phyloP scores from a whole-genome alignment of 2,329 filamentous ascomycete genomes.

The Nemania sp. region DNA sequence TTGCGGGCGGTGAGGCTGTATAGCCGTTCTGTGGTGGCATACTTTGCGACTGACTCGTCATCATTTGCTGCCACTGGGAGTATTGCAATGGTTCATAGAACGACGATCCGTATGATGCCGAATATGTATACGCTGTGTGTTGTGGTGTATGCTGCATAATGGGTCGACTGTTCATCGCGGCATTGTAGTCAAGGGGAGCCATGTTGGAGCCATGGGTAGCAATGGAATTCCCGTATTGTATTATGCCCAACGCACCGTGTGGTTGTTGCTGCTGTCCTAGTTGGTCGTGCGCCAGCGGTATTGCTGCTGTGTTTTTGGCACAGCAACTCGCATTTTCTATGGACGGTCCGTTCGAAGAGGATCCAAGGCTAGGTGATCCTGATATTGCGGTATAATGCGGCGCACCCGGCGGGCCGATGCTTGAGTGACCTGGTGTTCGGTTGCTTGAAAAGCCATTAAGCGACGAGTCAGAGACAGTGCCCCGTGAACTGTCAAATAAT shows the following conservation, averaged over 20 bases:
- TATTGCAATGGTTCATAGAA: constrained; percentile 33
- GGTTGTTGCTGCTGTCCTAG: constrained; percentile 20
- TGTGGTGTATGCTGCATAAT: constrained; percentile 26
- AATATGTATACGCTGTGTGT: constrained; percentile 23
- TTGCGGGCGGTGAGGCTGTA: constrained; percentile 10
- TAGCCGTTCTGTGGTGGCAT: constrained; percentile 17
- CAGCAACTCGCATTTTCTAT: constrained; percentile 28
- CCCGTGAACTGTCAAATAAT: constrained; percentile 18
- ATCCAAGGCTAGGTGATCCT: constrained; percentile 20
- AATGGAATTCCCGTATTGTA: constrained; percentile 27
- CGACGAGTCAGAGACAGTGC: constrained; percentile 16
- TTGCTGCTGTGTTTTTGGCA: constrained; percentile 16
- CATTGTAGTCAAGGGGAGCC: constrained; percentile 18
- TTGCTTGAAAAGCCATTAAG: constrained; percentile 25
- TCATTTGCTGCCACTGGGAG: constrained; percentile 34
- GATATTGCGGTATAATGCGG: constrained; percentile 30
- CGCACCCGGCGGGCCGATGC: constrained; percentile 27
- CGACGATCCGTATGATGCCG: constrained; percentile 22
- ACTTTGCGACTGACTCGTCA: constrained; percentile 23
- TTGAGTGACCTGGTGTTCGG: constrained; percentile 27
- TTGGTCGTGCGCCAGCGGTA: constrained; percentile 14
- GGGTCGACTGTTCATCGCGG: constrained; percentile 8
- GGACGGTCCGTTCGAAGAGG: constrained; percentile 22
- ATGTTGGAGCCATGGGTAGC: constrained; percentile 20
- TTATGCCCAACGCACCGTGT: constrained; percentile 23